Conservation (phyloP, 1,284 basidiomycete genomes). For the Kwoniella shivajii region DNA sequence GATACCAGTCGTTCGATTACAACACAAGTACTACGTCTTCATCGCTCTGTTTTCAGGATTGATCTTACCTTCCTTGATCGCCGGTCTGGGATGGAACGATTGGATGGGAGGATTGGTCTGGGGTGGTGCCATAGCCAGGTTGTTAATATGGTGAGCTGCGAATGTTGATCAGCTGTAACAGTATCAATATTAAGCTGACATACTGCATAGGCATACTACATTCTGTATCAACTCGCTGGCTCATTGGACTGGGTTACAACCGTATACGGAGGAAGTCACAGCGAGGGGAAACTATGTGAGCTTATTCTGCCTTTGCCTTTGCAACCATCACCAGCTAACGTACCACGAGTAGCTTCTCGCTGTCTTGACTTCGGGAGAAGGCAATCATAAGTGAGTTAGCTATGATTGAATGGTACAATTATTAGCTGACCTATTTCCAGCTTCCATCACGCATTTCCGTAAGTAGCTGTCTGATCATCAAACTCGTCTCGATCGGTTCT, state of each 20-base stretch:
- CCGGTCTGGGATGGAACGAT: constrained; percentile 63
- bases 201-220: constrained; percentile 68
- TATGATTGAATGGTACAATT: neutral
- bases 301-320: neutral
- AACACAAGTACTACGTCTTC: constrained; percentile 69
- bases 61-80: constrained; percentile 60
- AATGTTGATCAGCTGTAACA: neutral
- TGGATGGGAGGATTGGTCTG: constrained; percentile 67
- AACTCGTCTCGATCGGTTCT: constrained; percentile 30
- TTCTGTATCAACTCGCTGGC: constrained; percentile 79
- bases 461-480: constrained; percentile 60
- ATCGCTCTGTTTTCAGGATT: constrained; percentile 66
- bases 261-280: constrained; percentile 75
- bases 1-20: constrained; percentile 66
- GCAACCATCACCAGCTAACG: constrained; percentile 5
- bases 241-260: constrained; percentile 75
- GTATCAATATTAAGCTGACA: neutral
- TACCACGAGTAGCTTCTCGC: constrained; percentile 61
- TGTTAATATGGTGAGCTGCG: constrained; percentile 60
- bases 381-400: constrained; percentile 73
- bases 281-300: constrained; percentile 64
- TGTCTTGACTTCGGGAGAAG: constrained; percentile 72
- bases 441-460: constrained; percentile 72
- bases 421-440: constrained; percentile 22
- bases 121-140: constrained; percentile 64